A percentile compares a stretch with the other conserved stretches of the same genome.
Evolutionary conservation across 805 yeast species (phyloP).

Genomic region (Blastobotrys mokoenaii): DNA sequence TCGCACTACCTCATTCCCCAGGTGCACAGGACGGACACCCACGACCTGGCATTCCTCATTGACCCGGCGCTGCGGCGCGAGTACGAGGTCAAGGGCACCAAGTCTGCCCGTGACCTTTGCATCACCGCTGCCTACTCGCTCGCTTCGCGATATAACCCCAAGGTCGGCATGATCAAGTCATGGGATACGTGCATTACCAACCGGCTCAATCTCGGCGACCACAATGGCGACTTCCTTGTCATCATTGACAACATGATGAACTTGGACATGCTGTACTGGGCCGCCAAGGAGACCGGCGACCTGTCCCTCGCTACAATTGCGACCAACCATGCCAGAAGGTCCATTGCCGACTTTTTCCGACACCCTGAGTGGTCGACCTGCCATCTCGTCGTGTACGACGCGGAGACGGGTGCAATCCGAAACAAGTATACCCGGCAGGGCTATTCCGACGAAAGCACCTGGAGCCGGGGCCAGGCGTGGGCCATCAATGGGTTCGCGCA

Average conservation of each 20-base stretch:
- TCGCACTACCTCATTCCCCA: conserved; percentile 7
- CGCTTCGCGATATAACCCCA: conserved; percentile 21
- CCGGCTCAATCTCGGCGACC: conserved; percentile 15
- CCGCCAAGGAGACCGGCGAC: conserved; percentile 25
- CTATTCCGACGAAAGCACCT: conserved; percentile 23
- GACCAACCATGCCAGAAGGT: conserved; percentile 27
- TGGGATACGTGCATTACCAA: conserved; percentile 24
- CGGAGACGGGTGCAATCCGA: conserved; percentile 18
- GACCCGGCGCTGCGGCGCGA: conserved; percentile 24
- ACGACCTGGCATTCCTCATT: conserved; percentile 27
- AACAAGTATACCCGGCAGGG: conserved; percentile 28
- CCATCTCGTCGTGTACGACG: conserved; percentile 24
- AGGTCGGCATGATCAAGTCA: conserved; percentile 22
- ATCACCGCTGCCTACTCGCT: conserved; percentile 26
- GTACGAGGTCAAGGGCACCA: conserved; percentile 17
- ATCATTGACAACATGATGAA: conserved; percentile 25
- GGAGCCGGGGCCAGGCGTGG: conserved; percentile 32
- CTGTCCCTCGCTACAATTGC: conserved; percentile 23
- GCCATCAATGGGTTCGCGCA: conserved; percentile 26
- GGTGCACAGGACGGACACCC: conserved; percentile 22
- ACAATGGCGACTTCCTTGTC: conserved; percentile 23
- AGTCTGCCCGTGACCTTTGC: conserved; percentile 17
- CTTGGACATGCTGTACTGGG: conserved; percentile 25
- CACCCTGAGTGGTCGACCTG: conserved; percentile 23
- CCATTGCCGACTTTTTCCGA: conserved; percentile 18